phyloP scores from a whole-genome alignment of 2,329 filamentous ascomycete genomes.

The Alternaria brassicae region DNA sequence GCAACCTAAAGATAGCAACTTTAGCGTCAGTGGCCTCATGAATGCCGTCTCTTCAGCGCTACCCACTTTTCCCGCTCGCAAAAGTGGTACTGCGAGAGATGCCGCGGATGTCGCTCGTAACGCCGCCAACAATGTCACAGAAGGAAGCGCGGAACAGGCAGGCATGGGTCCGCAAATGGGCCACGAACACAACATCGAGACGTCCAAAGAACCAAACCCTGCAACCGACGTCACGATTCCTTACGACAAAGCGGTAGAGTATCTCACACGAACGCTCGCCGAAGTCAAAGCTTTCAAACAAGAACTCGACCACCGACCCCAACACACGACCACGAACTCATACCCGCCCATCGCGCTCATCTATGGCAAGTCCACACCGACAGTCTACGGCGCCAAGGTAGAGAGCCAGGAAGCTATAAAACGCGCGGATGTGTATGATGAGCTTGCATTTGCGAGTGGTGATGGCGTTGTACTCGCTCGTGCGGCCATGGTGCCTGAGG shows the following conservation, averaged over 20 bases:
- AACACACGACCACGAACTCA: conserved; percentile 68
- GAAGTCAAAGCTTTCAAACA: conserved; percentile 77
- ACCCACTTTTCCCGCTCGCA: conserved; percentile 46
- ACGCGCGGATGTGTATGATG: conserved; percentile 80
- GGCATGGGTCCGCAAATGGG: conserved; percentile 59
- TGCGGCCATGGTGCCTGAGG: conserved; percentile 83
- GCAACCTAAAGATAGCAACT: conserved; percentile 40
- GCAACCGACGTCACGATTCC: conserved; percentile 61
- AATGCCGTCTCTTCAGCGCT: conserved; percentile 58
- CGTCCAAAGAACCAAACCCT: conserved; percentile 33
- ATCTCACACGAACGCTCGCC: conserved; percentile 76
- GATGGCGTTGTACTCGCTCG: conserved; percentile 88
- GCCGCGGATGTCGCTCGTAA: conserved; percentile 34
- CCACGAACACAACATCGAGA: conserved; percentile 37
- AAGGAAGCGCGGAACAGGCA: conserved; percentile 38
- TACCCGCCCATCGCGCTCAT: conserved; percentile 86
- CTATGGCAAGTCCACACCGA: conserved; percentile 86
- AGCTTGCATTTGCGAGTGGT: conserved; percentile 83
- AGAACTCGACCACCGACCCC: conserved; percentile 69
- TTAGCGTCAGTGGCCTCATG: conserved; percentile 55
- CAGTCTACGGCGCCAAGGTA: conserved; percentile 82
- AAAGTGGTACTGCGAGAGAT: conserved; percentile 32
- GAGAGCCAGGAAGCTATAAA: conserved; percentile 75
- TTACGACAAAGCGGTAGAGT: conserved; percentile 64
- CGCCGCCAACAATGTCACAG: conserved; percentile 35